Conservation (phyloP, 768 basidiomycete species). For the Pulveroboletus sp. region DNA sequence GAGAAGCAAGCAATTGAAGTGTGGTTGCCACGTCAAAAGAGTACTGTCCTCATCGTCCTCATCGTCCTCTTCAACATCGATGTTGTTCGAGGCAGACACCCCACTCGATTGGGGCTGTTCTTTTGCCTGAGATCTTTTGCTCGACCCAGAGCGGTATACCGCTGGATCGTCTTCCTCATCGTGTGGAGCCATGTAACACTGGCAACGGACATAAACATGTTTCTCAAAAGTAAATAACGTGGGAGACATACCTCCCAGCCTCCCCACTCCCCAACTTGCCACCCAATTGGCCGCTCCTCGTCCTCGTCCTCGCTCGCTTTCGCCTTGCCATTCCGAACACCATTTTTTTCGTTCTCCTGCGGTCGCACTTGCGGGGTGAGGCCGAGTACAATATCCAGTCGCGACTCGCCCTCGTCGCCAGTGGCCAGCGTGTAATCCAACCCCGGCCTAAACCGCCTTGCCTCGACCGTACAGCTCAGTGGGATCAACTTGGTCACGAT, state of each 20-base stretch:
- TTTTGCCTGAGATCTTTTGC: constrained; percentile 33
- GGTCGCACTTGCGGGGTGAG: constrained; percentile 64
- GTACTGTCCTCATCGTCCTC: constrained; percentile 66
- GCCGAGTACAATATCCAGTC: constrained; percentile 84
- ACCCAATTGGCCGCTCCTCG: constrained; percentile 41
- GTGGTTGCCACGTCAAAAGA: constrained; percentile 81
- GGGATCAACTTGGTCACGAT: constrained; percentile 72
- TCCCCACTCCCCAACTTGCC: constrained; percentile 79
- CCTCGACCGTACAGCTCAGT: constrained; percentile 69
- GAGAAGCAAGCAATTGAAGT: constrained; percentile 85
- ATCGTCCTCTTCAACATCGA: constrained; percentile 12
- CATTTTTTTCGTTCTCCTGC: constrained; percentile 12
- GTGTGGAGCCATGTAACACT: constrained; percentile 96
- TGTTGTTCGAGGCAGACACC: constrained; percentile 13
- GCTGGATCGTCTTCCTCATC: constrained; percentile 95
- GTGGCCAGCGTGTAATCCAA: constrained; percentile 95
- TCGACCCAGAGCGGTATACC: constrained; percentile 71
- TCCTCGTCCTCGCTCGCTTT: constrained; percentile 25
- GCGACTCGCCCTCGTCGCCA: constrained; percentile 75
- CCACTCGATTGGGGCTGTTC: constrained; percentile 10
- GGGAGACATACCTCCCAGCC: constrained; percentile 80
- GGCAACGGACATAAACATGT: background rate
- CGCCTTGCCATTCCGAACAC: constrained; percentile 24
- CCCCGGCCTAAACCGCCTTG: constrained; percentile 86
- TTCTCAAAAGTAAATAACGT: background rate